Percentiles rank a stretch among this genome's conserved stretches.
These are phyloP conservation scores for Kandelia obovata DNA, from an alignment of 345 rosid species.

Conservation along the genomic window DNA sequence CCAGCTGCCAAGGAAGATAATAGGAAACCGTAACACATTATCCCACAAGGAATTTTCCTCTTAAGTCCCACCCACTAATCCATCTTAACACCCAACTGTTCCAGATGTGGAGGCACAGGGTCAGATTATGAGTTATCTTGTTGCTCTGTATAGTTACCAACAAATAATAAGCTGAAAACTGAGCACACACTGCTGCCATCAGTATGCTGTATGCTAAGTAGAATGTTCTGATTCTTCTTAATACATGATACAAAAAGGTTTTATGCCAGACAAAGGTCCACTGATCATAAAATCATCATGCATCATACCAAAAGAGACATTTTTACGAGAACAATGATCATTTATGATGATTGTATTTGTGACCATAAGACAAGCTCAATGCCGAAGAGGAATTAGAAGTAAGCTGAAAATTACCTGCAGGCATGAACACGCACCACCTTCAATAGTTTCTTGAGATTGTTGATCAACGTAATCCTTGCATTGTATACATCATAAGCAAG, in stretches of 20 bases:
- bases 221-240: background rate
- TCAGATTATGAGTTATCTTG: background rate
- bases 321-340: background rate
- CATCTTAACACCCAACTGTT: background rate
- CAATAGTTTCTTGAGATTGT: constrained; percentile 73
- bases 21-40: background rate
- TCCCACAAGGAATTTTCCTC: background rate
- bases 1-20: constrained; percentile 45
- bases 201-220: background rate
- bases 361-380: background rate
- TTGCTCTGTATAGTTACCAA: background rate
- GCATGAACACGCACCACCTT: constrained; percentile 85
- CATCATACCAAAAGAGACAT: background rate
- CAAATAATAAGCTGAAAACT: background rate
- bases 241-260: background rate
- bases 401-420: constrained; percentile 59
- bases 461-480: constrained; percentile 64
- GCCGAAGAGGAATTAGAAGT: background rate
- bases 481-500: constrained; percentile 69
- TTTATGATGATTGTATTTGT: background rate
- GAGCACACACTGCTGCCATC: background rate
- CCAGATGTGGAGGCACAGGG: background rate
- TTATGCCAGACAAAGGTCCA: background rate
- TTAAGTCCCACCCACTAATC: too few species aligned
- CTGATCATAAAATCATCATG: background rate